Evolutionary conservation across 164 flowering plant genomes (phyloP).

Genomic region (Tinospora cordifolia): DNA sequence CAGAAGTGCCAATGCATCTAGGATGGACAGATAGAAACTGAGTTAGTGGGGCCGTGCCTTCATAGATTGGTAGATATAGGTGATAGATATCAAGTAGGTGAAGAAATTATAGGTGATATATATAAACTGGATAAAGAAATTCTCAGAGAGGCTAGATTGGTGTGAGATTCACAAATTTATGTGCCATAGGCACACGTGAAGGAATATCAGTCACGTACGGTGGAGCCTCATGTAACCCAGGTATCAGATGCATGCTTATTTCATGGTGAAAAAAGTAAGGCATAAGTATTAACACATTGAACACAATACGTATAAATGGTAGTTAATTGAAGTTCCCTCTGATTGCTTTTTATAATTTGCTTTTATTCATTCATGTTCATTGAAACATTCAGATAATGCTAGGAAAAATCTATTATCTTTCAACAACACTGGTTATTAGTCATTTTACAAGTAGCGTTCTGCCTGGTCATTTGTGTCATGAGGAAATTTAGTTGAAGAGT

Average conservation of each 20-base stretch:
- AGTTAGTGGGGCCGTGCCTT: background rate
- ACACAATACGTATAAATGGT: background rate
- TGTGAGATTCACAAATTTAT: background rate
- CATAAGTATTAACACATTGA: background rate
- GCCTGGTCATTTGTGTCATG: background rate
- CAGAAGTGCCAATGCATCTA: background rate
- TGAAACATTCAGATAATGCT: no score
- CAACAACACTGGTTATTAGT: background rate
- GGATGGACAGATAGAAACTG: background rate
- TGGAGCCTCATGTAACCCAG: background rate
- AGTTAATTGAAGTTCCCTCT: background rate
- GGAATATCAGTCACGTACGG: background rate
- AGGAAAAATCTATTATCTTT: no score
- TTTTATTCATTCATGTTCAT: background rate
- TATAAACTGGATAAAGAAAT: background rate
- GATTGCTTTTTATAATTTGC: background rate
- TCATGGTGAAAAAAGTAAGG: background rate
- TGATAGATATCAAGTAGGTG: background rate
- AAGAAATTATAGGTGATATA: background rate
- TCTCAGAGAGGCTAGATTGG: background rate
- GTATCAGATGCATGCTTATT: background rate
- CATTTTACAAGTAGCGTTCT: background rate
- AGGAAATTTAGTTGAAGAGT: background rate
- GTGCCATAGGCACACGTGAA: background rate
- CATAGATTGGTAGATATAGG: background rate